A percentile compares a stretch with the other conserved stretches of the same genome.
Evolutionary conservation across 208 protist genomes (phyloP).

Genomic region (Trypanosomatidae sp.): DNA sequence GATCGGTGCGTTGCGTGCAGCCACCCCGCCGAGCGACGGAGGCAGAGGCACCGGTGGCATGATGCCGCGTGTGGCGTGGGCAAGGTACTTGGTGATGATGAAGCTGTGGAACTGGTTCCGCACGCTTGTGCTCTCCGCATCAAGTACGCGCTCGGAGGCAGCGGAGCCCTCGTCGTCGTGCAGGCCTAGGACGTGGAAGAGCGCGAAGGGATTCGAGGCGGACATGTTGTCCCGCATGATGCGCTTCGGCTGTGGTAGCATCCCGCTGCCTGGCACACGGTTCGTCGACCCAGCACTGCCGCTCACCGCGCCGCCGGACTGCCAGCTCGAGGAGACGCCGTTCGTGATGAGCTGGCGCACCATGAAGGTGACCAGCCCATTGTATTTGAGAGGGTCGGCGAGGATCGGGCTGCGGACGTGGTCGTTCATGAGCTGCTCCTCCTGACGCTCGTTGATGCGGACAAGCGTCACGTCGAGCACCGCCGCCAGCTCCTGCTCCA

Average conservation of each 20-base stretch:
- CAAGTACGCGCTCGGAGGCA: conserved; percentile 40
- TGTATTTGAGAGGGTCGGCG: conserved; percentile 61
- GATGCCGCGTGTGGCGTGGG: conserved; percentile 36
- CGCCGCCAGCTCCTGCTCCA: conserved; percentile 57
- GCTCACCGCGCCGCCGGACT: no score
- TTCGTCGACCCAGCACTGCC: no score
- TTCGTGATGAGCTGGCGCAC: conserved; percentile 52
- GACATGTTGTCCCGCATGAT: conserved; percentile 42
- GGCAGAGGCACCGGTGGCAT: conserved; percentile 45
- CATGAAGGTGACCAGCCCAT: conserved; percentile 71
- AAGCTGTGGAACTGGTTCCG: conserved; percentile 64
- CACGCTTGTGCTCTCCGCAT: conserved; percentile 36
- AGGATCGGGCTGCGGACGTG: conserved; percentile 60
- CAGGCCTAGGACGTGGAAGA: conserved; percentile 71
- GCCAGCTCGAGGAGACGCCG: no score
- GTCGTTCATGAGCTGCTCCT: conserved; percentile 76
- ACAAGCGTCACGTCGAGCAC: conserved; percentile 63
- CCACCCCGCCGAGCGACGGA: conserved; percentile 21
- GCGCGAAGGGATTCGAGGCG: conserved; percentile 40
- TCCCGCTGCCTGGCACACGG: no score
- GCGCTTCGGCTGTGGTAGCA: conserved; percentile 17
- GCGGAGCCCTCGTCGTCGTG: conserved; percentile 68
- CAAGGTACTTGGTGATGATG: conserved; percentile 71
- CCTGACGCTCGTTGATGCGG: conserved; percentile 72
- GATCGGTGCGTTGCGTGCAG: conserved; percentile 27